A percentile compares a stretch with the other conserved stretches of the same genome.
These are phyloP conservation scores for Naematelia encephala DNA, from an alignment of 768 basidiomycete species.

Conservation along the genomic window DNA sequence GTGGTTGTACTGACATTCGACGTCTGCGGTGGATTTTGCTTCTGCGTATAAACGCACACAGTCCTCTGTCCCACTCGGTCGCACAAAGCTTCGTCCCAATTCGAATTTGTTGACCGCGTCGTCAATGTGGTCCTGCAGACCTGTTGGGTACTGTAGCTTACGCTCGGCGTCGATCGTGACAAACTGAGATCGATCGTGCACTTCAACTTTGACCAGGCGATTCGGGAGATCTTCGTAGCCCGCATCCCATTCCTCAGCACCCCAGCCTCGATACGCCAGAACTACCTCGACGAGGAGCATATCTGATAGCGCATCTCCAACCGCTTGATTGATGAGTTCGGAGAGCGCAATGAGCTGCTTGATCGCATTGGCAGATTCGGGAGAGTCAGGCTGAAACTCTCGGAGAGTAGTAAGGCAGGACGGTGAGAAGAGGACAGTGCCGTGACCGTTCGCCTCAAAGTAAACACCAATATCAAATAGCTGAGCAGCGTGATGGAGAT, in stretches of 20 bases:
- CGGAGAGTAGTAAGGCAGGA: conserved; percentile 63
- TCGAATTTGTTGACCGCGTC: conserved; percentile 72
- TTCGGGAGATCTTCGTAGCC: conserved; percentile 92
- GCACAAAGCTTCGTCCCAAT: conserved; percentile 84
- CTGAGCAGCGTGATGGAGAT: conserved; percentile 95
- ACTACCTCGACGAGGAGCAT: conserved; percentile 92
- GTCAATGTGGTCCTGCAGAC: conserved; percentile 77
- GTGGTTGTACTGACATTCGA: conserved; percentile 65
- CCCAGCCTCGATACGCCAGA: conserved; percentile 79
- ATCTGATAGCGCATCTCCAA: conserved; percentile 94
- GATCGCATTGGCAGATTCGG: conserved; percentile 75
- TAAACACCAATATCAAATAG: conserved; percentile 94
- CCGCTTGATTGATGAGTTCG: conserved; percentile 91
- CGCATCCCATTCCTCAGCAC: conserved; percentile 82
- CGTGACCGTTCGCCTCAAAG: conserved; percentile 98
- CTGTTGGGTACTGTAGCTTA: conserved; percentile 71
- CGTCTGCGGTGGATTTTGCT: conserved; percentile 67
- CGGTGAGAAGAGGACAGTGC: conserved; percentile 90
- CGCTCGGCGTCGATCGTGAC: conserved; percentile 92
- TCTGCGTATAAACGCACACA: conserved; percentile 98
- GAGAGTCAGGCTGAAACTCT: conserved; percentile 68
- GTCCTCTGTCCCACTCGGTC: conserved; percentile 97
- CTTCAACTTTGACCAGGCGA: conserved; percentile 87
- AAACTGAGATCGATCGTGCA: conserved; percentile 75
- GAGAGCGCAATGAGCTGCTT: conserved; percentile 72